phyloP scores from a whole-genome alignment of 1,284 basidiomycete species.

The Pascua sp. region DNA sequence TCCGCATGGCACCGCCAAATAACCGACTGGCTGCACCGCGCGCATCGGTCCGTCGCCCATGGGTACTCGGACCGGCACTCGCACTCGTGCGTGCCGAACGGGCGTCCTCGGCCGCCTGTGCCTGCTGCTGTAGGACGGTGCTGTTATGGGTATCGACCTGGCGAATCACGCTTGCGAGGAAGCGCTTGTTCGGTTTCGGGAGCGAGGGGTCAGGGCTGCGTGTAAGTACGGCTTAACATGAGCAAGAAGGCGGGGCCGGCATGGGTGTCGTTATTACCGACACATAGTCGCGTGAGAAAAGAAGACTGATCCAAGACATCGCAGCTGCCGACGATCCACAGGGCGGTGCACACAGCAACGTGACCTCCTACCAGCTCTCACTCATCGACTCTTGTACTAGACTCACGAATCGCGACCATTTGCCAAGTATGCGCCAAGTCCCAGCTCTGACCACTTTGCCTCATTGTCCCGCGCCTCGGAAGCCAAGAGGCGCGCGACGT shows the following conservation, averaged over 20 bases:
- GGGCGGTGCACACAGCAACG: too few species aligned
- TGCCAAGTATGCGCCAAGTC: constrained; percentile 39
- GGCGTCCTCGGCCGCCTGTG: constrained; percentile 66
- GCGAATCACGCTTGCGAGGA: constrained; percentile 78
- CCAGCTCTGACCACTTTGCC: constrained; percentile 52
- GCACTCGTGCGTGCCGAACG: constrained; percentile 41
- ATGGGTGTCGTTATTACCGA: too few species aligned
- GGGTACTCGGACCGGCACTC: neutral
- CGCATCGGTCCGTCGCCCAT: constrained; percentile 1
- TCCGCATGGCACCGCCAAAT: constrained; percentile 41
- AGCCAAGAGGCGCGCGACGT: constrained; percentile 81
- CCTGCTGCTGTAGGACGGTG: constrained; percentile 71
- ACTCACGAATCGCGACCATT: constrained; percentile 54
- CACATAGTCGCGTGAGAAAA: too few species aligned
- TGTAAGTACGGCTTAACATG: constrained; percentile 7
- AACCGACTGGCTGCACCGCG: constrained; percentile 20
- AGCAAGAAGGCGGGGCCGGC: neutral
- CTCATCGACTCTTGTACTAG: neutral
- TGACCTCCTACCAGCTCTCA: too few species aligned
- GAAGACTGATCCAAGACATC: too few species aligned
- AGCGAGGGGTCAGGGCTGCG: constrained; percentile 50
- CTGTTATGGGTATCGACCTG: constrained; percentile 90
- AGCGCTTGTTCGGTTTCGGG: constrained; percentile 84
- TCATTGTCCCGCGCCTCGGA: constrained; percentile 87
- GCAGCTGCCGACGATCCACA: constrained; percentile 38